A percentile compares a stretch with the other conserved stretches of the same genome.
Evolutionary conservation across 176 grass and related monocot genomes (phyloP).

Genomic region (Poa annua): DNA sequence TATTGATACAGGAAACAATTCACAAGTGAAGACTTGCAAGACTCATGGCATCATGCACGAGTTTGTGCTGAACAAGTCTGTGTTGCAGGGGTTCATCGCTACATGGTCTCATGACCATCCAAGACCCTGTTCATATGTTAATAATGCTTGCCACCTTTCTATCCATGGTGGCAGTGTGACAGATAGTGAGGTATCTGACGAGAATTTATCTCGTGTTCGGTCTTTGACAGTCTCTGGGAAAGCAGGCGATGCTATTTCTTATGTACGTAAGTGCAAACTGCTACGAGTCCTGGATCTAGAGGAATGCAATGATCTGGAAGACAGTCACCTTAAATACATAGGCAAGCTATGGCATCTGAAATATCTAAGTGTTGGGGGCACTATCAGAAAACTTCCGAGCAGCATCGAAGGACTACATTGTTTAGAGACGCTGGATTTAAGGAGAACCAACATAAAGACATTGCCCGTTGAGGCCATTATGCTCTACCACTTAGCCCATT

Average conservation of each 20-base stretch:
- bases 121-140: background rate
- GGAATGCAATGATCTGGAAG: conserved; percentile 22
- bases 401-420: conserved; percentile 25
- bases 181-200: background rate
- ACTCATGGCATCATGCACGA: conserved; percentile 46
- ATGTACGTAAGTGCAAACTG: conserved; percentile 16
- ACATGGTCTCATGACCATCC: conserved; percentile 1
- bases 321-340: conserved; percentile 28
- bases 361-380: conserved; percentile 35
- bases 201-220: conserved; percentile 37
- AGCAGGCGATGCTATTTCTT: conserved; percentile 15
- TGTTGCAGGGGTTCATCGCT: conserved; percentile 29
- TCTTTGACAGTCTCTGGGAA: conserved; percentile 40
- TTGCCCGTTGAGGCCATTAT: background rate
- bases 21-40: conserved; percentile 1
- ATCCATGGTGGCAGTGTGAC: conserved; percentile 16
- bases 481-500: conserved; percentile 21
- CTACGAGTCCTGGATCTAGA: conserved; percentile 42
- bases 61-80: conserved; percentile 38
- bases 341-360: conserved; percentile 40
- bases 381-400: background rate
- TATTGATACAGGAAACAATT: conserved; percentile 1
- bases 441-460: background rate
- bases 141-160: conserved; percentile 34
- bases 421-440: conserved; percentile 36